Evolutionary conservation across 192 early-diverging fungal genomes (phyloP).

Genomic region (Rhizoclosmatium globosum): DNA sequence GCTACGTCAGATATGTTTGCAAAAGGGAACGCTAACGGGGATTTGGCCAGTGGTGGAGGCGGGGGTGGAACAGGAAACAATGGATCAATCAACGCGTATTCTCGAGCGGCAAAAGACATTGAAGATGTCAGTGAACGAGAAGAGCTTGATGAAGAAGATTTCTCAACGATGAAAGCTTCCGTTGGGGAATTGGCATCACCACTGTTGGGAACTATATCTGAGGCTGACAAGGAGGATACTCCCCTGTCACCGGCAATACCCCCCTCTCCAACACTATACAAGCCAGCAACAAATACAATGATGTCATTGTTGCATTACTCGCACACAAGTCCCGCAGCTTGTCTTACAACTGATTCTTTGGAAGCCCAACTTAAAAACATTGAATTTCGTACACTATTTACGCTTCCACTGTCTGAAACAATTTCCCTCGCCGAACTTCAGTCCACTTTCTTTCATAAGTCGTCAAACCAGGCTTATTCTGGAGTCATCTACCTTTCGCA

Average conservation of each 20-base stretch:
- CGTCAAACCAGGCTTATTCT: constrained; percentile 25
- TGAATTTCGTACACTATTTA: constrained; percentile 60
- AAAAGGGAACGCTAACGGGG: constrained; percentile 62
- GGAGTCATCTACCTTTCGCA: constrained; percentile 60
- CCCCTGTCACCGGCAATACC: not conserved
- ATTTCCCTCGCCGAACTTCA: constrained; percentile 54
- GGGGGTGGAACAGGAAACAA: constrained; percentile 48
- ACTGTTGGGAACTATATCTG: not conserved
- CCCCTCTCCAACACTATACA: not conserved
- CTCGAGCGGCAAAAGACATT: constrained; percentile 39
- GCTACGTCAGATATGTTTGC: constrained; percentile 62
- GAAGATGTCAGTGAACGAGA: constrained; percentile 25
- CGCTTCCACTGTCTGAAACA: constrained; percentile 54
- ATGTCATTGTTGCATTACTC: constrained; percentile 44
- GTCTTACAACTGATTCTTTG: constrained; percentile 38
- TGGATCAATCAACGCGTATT: constrained; percentile 37
- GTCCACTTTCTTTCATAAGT: constrained; percentile 51
- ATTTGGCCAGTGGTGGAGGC: constrained; percentile 52
- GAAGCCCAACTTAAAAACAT: constrained; percentile 55
- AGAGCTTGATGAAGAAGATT: constrained; percentile 57
- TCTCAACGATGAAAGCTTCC: constrained; percentile 46
- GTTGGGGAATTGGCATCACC: constrained; percentile 15
- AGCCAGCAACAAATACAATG: constrained; percentile 20
- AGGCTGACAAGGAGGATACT: not conserved
- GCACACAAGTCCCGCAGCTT: constrained; percentile 45